Evolutionary conservation across 208 protist genomes (phyloP).

Genomic region (Trypanosoma vivax): DNA sequence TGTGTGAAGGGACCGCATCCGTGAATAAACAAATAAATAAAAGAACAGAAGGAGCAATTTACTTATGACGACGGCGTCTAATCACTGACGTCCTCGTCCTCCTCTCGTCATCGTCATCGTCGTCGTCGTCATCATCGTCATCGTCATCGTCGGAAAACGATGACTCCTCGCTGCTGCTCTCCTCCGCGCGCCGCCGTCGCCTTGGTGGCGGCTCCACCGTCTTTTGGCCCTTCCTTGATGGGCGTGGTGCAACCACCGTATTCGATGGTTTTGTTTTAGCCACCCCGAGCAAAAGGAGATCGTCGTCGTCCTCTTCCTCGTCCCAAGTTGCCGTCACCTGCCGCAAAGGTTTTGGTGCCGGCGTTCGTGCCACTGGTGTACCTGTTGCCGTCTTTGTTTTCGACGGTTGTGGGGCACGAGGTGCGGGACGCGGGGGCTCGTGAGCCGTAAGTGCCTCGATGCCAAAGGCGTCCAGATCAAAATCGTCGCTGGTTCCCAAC

Average conservation of each 20-base stretch:
- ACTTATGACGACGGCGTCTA: too few relatives aligned
- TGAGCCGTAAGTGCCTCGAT: conserved; percentile 54
- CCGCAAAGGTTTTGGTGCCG: conserved; percentile 11
- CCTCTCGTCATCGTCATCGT: too few relatives aligned
- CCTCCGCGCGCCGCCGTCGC: too few relatives aligned
- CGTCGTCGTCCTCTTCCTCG: conserved; percentile 31
- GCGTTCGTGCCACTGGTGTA: conserved; percentile 20
- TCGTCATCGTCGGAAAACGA: conserved; percentile 16
- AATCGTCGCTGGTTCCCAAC: conserved; percentile 32
- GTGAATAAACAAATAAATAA: too few relatives aligned
- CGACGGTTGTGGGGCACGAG: background rate
- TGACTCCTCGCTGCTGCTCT: conserved; percentile 22
- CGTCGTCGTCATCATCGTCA: conserved; percentile 20
- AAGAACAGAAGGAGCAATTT: too few relatives aligned
- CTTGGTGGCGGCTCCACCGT: background rate
- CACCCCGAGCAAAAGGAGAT: conserved; percentile 20
- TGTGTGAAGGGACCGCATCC: too few relatives aligned
- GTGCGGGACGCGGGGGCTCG: background rate
- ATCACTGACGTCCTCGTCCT: conserved; percentile 11
- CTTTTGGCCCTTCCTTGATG: too few relatives aligned
- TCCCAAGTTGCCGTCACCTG: background rate
- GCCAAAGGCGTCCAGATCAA: conserved; percentile 73
- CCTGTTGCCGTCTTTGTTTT: background rate
- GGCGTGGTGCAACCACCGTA: background rate
- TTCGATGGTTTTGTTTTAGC: background rate